phyloP scores from a whole-genome alignment of 139 green algal genomes.

The Closterium sp. region DNA sequence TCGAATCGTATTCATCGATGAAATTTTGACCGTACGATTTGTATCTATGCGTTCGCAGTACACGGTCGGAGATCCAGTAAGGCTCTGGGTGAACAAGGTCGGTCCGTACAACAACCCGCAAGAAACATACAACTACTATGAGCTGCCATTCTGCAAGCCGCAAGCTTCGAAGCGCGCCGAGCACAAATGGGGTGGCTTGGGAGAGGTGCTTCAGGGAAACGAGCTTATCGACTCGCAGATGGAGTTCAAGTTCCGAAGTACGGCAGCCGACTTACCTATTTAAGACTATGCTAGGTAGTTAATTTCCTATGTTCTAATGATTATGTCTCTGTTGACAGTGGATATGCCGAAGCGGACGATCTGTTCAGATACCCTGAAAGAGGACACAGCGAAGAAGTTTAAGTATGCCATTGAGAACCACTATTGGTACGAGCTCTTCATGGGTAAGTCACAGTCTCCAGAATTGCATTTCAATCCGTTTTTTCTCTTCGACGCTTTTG shows the following conservation, averaged over 20 bases:
- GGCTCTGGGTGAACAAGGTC: constrained; percentile 95
- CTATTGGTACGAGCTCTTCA: constrained; percentile 91
- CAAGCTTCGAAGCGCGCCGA: constrained; percentile 54
- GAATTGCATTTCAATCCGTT: not conserved
- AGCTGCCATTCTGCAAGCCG: constrained; percentile 87
- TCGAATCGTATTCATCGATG: not conserved
- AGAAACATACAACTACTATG: constrained; percentile 98
- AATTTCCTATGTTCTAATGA: not conserved
- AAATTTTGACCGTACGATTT: constrained; percentile 16
- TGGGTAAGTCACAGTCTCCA: constrained; percentile 53
- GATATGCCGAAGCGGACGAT: constrained; percentile 73
- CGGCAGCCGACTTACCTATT: not conserved
- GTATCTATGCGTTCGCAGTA: constrained; percentile 65
- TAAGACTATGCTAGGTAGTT: not conserved
- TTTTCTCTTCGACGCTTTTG: not conserved
- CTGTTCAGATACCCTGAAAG: constrained; percentile 67
- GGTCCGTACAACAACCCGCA: constrained; percentile 95
- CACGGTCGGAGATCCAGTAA: constrained; percentile 64
- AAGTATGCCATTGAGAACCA: constrained; percentile 69
- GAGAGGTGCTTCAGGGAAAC: constrained; percentile 94
- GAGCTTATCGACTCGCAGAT: constrained; percentile 91
- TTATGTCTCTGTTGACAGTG: constrained; percentile 20
- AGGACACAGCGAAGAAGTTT: constrained; percentile 68
- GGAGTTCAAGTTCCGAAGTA: constrained; percentile 78
- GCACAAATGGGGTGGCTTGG: constrained; percentile 90